phyloP scores from a whole-genome alignment of 2,329 filamentous ascomycete species.

The Cytospora piceicola region DNA sequence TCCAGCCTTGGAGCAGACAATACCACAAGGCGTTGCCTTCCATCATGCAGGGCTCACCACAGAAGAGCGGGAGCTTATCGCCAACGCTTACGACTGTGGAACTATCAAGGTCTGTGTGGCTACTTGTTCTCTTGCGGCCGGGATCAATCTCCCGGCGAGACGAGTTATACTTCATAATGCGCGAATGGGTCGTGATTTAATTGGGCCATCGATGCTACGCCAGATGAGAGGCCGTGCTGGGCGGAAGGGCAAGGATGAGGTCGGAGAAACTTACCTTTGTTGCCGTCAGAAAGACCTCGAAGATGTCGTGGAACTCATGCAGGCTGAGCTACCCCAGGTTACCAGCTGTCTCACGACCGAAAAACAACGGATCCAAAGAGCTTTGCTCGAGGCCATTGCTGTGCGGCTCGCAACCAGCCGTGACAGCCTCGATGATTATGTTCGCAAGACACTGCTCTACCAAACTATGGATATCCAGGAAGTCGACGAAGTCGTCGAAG shows the following conservation, averaged over 20 bases:
- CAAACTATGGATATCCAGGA: constrained; percentile 56
- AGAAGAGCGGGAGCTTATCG: constrained; percentile 74
- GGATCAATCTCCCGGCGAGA: constrained; percentile 76
- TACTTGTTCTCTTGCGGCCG: constrained; percentile 79
- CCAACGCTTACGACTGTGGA: constrained; percentile 71
- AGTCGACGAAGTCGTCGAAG: constrained; percentile 58
- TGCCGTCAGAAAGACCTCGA: constrained; percentile 71
- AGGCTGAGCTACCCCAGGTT: constrained; percentile 71
- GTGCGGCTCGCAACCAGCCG: constrained; percentile 68
- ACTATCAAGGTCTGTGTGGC: constrained; percentile 72
- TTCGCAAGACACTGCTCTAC: constrained; percentile 68
- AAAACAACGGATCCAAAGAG: constrained; percentile 70
- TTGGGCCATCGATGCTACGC: constrained; percentile 78
- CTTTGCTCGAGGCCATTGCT: constrained; percentile 71
- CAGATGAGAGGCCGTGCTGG: constrained; percentile 82
- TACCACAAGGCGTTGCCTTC: constrained; percentile 72
- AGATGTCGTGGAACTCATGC: constrained; percentile 70
- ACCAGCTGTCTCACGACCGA: constrained; percentile 70
- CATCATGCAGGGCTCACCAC: constrained; percentile 75
- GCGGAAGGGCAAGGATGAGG: constrained; percentile 76
- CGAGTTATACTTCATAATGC: constrained; percentile 77
- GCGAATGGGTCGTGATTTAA: constrained; percentile 74
- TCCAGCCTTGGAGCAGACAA: constrained; percentile 63
- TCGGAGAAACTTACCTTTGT: constrained; percentile 78
- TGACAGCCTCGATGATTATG: constrained; percentile 69